phyloP scores from a whole-genome alignment of 106 monocot genomes.

The Acanthochlamys bracteata region DNA sequence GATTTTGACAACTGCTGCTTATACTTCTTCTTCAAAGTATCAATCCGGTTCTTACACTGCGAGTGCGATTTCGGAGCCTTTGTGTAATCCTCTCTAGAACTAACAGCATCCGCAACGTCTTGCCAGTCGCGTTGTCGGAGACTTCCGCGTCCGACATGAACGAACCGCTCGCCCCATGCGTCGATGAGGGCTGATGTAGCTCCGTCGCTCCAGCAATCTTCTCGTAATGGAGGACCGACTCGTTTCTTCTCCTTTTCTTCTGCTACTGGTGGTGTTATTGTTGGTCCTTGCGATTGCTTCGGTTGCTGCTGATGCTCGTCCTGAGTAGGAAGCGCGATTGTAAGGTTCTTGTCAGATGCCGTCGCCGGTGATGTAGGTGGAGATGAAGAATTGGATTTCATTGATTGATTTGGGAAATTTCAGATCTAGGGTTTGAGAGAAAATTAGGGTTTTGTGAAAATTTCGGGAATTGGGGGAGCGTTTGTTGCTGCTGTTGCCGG shows the following conservation, averaged over 20 bases:
- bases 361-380: neutral
- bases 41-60: slow-evolving; percentile 95
- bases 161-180: slow-evolving; percentile 74
- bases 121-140: slow-evolving; percentile 85
- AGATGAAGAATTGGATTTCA: no score
- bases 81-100: slow-evolving; percentile 56
- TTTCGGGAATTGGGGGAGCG: no score
- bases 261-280: slow-evolving; percentile 5
- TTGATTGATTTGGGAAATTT: no score
- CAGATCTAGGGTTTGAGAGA: no score
- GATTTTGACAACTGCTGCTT: slow-evolving; percentile 64
- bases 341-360: slow-evolving; percentile 21
- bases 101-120: slow-evolving; percentile 84
- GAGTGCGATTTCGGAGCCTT: slow-evolving; percentile 50
- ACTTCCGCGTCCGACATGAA: slow-evolving; percentile 63
- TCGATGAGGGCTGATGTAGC: slow-evolving; percentile 63
- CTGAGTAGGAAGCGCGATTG: slow-evolving; percentile 43
- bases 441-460: no score
- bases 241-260: no score
- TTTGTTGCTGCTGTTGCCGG: no score
- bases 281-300: neutral
- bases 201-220: slow-evolving; percentile 63
- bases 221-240: slow-evolving; percentile 5
- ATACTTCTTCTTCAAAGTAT: slow-evolving; percentile 94
- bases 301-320: no score